Evolutionary conservation across 2,329 filamentous ascomycete species (phyloP).

Genomic region (Pestalotiopsis sp.): DNA sequence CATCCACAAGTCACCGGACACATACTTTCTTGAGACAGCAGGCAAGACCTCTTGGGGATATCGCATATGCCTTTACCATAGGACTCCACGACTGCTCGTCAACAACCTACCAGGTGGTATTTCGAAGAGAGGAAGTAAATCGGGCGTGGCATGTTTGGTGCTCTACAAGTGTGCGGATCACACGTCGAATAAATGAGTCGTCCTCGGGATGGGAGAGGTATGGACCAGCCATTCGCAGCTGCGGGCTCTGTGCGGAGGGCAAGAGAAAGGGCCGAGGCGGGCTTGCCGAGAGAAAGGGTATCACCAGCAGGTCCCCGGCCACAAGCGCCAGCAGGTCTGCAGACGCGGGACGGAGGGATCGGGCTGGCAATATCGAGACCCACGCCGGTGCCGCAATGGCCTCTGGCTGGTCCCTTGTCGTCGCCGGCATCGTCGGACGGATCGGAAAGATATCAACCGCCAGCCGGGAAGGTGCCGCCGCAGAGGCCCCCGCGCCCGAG

Average conservation of each 20-base stretch:
- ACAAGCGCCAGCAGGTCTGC: conserved; percentile 35
- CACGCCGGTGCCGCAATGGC: conserved; percentile 37
- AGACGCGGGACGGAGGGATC: conserved; percentile 40
- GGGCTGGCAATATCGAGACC: conserved; percentile 55
- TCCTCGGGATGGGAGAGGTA: conserved; percentile 55
- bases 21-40: conserved; percentile 18
- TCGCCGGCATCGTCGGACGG: conserved; percentile 24
- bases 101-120: background rate
- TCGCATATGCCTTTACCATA: conserved; percentile 26
- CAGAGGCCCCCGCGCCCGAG: conserved; percentile 64
- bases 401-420: conserved; percentile 33
- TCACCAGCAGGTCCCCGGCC: conserved; percentile 18
- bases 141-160: conserved; percentile 23
- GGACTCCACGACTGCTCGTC: conserved; percentile 16
- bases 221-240: conserved; percentile 46
- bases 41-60: conserved; percentile 13
- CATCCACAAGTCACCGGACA: background rate
- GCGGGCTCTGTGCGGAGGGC: conserved; percentile 57
- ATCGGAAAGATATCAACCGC: conserved; percentile 51
- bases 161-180: conserved; percentile 27
- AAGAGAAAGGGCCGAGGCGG: conserved; percentile 54
- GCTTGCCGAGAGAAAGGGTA: conserved; percentile 30
- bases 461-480: conserved; percentile 54
- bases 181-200: conserved; percentile 53
- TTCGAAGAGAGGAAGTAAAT: conserved; percentile 12